These are phyloP conservation scores for Cordyceps cicadae DNA, from an alignment of 2,329 filamentous ascomycete genomes.

Conservation along the genomic window DNA sequence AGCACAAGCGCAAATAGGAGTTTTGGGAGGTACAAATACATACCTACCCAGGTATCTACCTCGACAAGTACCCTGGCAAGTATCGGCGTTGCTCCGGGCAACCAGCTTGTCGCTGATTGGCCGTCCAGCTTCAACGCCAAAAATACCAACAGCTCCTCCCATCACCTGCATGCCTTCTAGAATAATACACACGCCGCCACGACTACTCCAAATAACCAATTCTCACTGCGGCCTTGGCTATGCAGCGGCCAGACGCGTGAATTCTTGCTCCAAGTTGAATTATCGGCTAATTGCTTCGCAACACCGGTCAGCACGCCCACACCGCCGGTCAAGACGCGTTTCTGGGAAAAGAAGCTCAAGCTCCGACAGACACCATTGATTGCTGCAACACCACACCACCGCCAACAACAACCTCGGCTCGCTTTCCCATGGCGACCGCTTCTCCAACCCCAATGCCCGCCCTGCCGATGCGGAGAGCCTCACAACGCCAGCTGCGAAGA, in stretches of 20 bases:
- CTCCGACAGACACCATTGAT: background rate
- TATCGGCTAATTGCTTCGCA: conserved; percentile 2
- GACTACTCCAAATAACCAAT: background rate
- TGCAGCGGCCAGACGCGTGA: conserved; percentile 9
- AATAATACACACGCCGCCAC: conserved; percentile 2
- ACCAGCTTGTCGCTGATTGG: conserved; percentile 23
- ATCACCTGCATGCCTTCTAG: conserved; percentile 4
- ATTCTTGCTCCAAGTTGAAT: background rate
- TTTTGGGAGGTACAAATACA: no score
- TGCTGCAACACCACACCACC: background rate
- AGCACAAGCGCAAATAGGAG: no score
- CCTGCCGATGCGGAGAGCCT: conserved; percentile 44
- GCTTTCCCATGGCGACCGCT: conserved; percentile 38
- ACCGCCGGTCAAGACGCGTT: conserved; percentile 3
- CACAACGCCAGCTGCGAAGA: conserved; percentile 47
- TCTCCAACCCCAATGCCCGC: conserved; percentile 49
- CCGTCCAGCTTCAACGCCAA: conserved; percentile 17
- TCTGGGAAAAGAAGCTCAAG: background rate
- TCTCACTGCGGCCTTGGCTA: conserved; percentile 1
- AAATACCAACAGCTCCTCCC: conserved; percentile 16
- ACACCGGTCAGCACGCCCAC: background rate
- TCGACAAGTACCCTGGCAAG: background rate
- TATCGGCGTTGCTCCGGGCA: conserved; percentile 8
- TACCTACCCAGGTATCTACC: no score
- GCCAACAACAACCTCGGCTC: background rate